Base-by-base conservation (phyloP, 1,284 basidiomycete species). In the Ganoderma resinaceum region DNA sequence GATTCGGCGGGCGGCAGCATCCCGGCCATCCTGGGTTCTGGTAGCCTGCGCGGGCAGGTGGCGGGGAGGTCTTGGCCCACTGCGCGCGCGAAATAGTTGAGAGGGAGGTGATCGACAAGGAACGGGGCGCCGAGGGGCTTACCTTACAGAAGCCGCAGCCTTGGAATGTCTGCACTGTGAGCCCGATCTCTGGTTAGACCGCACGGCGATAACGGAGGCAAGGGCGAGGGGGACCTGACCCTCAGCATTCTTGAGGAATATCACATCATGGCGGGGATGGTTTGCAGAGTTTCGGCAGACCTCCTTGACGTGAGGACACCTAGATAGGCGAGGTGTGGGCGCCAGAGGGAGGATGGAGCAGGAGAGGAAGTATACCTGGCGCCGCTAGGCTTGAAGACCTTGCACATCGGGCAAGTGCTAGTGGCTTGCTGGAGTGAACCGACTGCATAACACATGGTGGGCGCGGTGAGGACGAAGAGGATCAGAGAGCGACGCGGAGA, bases 81-180 rank as follows among this genome's bases (percentile, higher is more conserved):
- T 93, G 78, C 60, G 62, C 37, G 35, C 31, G 66, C 65, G 65
- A 70, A 70, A 75, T 62, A 74, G 66, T 59, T 75, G 74, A 73
- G 78, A 73, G 78, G 37, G 75, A 69, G 68, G 75, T 69, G 72
- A 80, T 79, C 69, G 71, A 68, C 68, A 26, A 72, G 68, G 66
- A 73, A 65, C 61, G 69, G 72, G 63, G 60, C 66, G 65, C 60
- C 43, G 63, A 53, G 20, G 18, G 31, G 65, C 53, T 62, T 67
- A 93, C 93, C 88, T 93, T 94, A 89, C 92, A 94, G 80, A 87
- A 94, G 23, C 92, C 93, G 79, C 92, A 95, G 52, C 92, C 92
- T 75, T 91, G 94, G 83, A 94, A 94, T 42, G 87, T 87, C 77
- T 90, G 88, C 70, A 94, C 92, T 94, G 79, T 65, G 70, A 52